Evolutionary conservation across 495 filamentous ascomycete genomes (phyloP), one percentile per base, ranked within the genome.

Genomic region (Aspergillus carlsbadensis): DNA sequence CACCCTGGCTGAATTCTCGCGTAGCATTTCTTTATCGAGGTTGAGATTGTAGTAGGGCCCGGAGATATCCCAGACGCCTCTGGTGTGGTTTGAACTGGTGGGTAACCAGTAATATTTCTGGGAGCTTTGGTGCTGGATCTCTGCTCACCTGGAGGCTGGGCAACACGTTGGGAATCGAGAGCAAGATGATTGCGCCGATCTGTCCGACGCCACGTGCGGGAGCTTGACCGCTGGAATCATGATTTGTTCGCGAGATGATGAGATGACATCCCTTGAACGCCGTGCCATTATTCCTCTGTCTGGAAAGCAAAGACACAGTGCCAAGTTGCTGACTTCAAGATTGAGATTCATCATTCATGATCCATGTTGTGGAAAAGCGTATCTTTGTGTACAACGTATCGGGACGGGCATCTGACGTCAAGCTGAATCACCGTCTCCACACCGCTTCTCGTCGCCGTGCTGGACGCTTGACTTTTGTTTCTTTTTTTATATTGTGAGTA

Each of bases 171-270:
- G 50, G 11, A 44, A 22, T 22, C 54, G 56, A 43, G 11, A 44
- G 22, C 13, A 50, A 36, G 50, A 22, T 31, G 49, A 31, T 46
- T 58, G 35, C 21, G 64, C 60, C 56, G 65, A 65, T 70, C 62
- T 64, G 61, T 62, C 49, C 59, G 46, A 64, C 58, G 56, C 66
- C 69, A 71, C 69, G 69, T 71, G 65, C 62, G 55, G 62, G 64
- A 64, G 61, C 56, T 70, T 68, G 62, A 65, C 69, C 63, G 62
- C 62, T 60, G 56, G 48, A 55, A 57, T 47, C 41, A 57, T 56
- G 52, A 63, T 53, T 56, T 56, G 58, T 53, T 43, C 52, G 40
- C 44, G 31, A 26, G 43, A 22, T 39, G 41, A 39, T 6, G 21
- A 24, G 14, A 50, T 17, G 11, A 39, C 36, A 14, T 14, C 13